These are phyloP conservation scores for Odontarrhena argentea DNA, from an alignment of 345 rosid genomes.

Conservation along the genomic window DNA sequence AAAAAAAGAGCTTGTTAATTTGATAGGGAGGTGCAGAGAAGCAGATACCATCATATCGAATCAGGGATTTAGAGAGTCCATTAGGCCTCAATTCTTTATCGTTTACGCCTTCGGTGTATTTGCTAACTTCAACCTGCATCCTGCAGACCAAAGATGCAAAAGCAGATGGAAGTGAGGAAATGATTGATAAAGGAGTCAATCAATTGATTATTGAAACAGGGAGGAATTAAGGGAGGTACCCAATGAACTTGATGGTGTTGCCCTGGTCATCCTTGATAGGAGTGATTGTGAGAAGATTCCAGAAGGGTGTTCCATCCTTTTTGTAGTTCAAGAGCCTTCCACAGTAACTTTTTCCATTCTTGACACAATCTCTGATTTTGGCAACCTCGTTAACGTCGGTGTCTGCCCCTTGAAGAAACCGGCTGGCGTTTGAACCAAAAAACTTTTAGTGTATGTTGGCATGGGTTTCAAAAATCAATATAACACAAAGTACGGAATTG, in stretches of 20 bases:
- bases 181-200: conserved; percentile 13
- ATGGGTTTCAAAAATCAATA: conserved; percentile 11
- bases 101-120: conserved; percentile 82
- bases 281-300: conserved; percentile 96
- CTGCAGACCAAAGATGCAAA: conserved; percentile 45
- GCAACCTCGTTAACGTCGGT: conserved; percentile 77
- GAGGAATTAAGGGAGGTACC: conserved; percentile 48
- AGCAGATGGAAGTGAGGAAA: conserved; percentile 10
- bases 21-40: conserved; percentile 23
- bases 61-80: conserved; percentile 78
- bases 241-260: conserved; percentile 84
- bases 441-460: conserved; percentile 20
- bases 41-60: conserved; percentile 83
- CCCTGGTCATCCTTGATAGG: conserved; percentile 86
- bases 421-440: conserved; percentile 56
- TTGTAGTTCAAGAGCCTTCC: conserved; percentile 96
- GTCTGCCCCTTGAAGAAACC: conserved; percentile 91
- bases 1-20: background rate
- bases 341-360: conserved; percentile 69
- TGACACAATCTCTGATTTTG: conserved; percentile 77
- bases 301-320: conserved; percentile 87
- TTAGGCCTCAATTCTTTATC: conserved; percentile 84
- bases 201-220: background rate
- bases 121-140: conserved; percentile 99
- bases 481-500: background rate